phyloP scores from a whole-genome alignment of 495 filamentous ascomycete species.

The Patellaria atrata region DNA sequence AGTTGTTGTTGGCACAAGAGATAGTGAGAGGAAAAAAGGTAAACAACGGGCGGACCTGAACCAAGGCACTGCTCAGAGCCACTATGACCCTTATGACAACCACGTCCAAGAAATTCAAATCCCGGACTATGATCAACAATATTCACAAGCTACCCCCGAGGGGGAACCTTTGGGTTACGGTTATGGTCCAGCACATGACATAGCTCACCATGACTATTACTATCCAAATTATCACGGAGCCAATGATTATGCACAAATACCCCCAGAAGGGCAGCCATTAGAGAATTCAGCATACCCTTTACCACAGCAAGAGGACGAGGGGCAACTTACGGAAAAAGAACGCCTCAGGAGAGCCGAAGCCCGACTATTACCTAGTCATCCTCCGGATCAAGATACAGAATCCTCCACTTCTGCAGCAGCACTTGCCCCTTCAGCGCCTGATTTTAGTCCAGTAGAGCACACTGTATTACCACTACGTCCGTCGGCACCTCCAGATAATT shows the following conservation, averaged over 20 bases:
- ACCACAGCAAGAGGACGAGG: conserved; percentile 9
- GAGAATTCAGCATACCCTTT: not conserved
- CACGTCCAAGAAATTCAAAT: not conserved
- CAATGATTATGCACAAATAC: not conserved
- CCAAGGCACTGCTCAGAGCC: conserved; percentile 13
- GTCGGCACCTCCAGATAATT: conserved; percentile 2
- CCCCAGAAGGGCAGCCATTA: not conserved
- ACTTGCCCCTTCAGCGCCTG: conserved; percentile 21
- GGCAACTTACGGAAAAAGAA: conserved; percentile 27
- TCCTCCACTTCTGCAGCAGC: conserved; percentile 6
- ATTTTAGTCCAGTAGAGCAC: no score
- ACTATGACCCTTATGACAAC: conserved; percentile 10
- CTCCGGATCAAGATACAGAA: conserved; percentile 15
- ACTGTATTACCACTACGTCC: conserved; percentile 7
- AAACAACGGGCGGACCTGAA: conserved; percentile 7
- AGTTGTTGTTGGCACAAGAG: conserved; percentile 73
- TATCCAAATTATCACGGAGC: conserved; percentile 9
- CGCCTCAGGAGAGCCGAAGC: conserved; percentile 26
- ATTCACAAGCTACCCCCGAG: conserved; percentile 25
- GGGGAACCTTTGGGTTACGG: not conserved
- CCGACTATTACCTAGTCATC: conserved; percentile 26
- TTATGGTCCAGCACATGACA: not conserved
- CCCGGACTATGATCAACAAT: conserved; percentile 1
- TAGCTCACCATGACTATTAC: conserved; percentile 7
- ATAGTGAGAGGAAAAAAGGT: conserved; percentile 49